phyloP scores from a whole-genome alignment of 2,329 filamentous ascomycete species.

The Hypoxylon sp. region DNA sequence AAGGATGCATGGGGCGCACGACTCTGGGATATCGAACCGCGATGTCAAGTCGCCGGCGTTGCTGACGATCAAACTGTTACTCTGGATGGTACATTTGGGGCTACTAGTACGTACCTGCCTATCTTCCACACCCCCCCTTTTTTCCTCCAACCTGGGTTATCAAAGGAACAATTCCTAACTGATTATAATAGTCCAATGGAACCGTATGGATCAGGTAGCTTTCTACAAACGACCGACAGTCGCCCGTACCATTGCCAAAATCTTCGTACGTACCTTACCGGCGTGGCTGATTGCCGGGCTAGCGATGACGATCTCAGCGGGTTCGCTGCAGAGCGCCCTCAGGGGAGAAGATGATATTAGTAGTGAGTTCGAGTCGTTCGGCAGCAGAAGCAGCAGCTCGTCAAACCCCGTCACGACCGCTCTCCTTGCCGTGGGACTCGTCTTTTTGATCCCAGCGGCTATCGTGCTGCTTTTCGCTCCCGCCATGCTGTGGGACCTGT shows the following conservation, averaged over 20 bases:
- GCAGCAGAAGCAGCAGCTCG: not conserved
- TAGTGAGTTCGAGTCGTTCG: too few species aligned
- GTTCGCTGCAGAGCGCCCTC: too few species aligned
- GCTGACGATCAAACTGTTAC: not conserved
- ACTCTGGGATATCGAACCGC: slow-evolving; percentile 60
- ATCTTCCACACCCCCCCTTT: not conserved
- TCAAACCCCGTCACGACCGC: not conserved
- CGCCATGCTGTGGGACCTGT: not conserved
- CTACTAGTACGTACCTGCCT: not conserved
- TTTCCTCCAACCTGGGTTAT: too few species aligned
- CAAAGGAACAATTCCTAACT: not conserved
- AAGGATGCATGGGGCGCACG: slow-evolving; percentile 55
- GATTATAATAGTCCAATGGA: not conserved
- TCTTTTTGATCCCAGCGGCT: not conserved
- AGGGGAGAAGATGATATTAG: not conserved
- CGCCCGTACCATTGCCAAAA: not conserved
- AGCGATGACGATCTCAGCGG: not conserved
- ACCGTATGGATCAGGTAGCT: not conserved
- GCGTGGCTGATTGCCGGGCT: not conserved
- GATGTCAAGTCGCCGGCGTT: slow-evolving; percentile 23
- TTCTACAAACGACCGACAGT: slow-evolving; percentile 1
- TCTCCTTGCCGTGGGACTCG: not conserved
- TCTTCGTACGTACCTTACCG: not conserved
- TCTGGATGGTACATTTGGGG: not conserved
- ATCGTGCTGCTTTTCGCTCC: not conserved